These are phyloP conservation scores for Monosporascus ibericus DNA, from an alignment of 2,329 filamentous ascomycete genomes.

Conservation along the genomic window DNA sequence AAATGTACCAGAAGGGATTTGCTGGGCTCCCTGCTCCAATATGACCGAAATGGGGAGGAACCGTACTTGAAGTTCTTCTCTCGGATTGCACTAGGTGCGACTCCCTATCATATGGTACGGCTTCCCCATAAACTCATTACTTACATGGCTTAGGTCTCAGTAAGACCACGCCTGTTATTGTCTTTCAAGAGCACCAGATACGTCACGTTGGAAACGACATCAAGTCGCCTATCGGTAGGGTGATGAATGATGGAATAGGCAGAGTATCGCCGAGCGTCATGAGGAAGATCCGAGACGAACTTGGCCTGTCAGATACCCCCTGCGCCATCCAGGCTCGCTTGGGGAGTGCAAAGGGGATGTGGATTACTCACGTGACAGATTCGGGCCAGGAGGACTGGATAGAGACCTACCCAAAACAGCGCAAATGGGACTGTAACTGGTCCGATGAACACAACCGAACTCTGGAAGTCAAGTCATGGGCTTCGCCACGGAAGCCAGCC, in stretches of 20 bases:
- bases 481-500: constrained; percentile 38
- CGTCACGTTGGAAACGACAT: constrained; percentile 25
- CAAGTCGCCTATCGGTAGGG: constrained; percentile 26
- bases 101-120: background rate
- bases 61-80: constrained; percentile 47
- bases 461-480: constrained; percentile 53
- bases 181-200: constrained; percentile 39
- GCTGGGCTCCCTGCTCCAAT: constrained; percentile 41
- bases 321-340: constrained; percentile 61
- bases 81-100: constrained; percentile 43
- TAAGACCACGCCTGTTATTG: constrained; percentile 35
- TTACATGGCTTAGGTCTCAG: constrained; percentile 33
- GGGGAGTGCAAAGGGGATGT: constrained; percentile 65
- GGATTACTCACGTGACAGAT: constrained; percentile 51
- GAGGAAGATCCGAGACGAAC: constrained; percentile 36
- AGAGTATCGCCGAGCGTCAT: constrained; percentile 55
- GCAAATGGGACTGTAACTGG: constrained; percentile 53
- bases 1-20: constrained; percentile 26
- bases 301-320: constrained; percentile 45
- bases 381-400: constrained; percentile 49
- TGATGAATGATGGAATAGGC: constrained; percentile 59
- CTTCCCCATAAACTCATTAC: constrained; percentile 1
- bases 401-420: constrained; percentile 55
- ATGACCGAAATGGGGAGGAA: constrained; percentile 34
- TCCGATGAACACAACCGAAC: constrained; percentile 31